Evolutionary conservation across 2,329 filamentous ascomycete species (phyloP).

Genomic region (Monosporascus sp.): DNA sequence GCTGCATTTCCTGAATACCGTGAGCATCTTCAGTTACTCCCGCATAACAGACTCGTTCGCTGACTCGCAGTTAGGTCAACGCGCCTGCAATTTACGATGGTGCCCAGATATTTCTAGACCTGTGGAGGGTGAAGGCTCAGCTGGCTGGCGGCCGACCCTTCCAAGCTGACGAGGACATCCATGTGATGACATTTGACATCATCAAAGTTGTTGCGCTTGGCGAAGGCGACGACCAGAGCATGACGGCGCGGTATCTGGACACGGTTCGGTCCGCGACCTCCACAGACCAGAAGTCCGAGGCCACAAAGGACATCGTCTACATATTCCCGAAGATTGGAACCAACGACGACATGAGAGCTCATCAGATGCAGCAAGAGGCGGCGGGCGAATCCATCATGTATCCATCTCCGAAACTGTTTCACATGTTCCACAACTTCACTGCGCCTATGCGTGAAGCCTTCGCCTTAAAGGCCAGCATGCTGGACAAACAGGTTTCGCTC

Average conservation of each 20-base stretch:
- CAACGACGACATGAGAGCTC: no score
- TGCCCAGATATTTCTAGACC: slow-evolving; percentile 21
- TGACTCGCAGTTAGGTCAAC: slow-evolving; percentile 19
- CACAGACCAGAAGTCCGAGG: background rate
- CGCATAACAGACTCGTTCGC: background rate
- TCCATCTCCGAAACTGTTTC: no score
- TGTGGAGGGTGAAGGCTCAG: slow-evolving; percentile 29
- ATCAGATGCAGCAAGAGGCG: no score
- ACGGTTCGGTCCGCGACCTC: background rate
- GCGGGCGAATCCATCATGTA: no score
- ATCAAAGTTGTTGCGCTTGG: slow-evolving; percentile 31
- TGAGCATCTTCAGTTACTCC: background rate
- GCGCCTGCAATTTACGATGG: slow-evolving; percentile 30
- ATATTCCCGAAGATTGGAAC: slow-evolving; percentile 1
- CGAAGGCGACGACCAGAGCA: slow-evolving; percentile 12
- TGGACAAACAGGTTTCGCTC: slow-evolving; percentile 15
- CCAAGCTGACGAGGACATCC: slow-evolving; percentile 25
- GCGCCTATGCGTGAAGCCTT: slow-evolving; percentile 1
- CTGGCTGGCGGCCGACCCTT: slow-evolving; percentile 27
- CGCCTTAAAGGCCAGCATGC: slow-evolving; percentile 12
- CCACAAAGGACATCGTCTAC: slow-evolving; percentile 8
- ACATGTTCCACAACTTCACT: no score
- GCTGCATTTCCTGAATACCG: slow-evolving; percentile 26
- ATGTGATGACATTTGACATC: slow-evolving; percentile 28
- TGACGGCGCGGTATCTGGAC: slow-evolving; percentile 6